Conservation (phyloP, 2,329 filamentous ascomycete genomes). For the Aspergillus hiratsukae region DNA sequence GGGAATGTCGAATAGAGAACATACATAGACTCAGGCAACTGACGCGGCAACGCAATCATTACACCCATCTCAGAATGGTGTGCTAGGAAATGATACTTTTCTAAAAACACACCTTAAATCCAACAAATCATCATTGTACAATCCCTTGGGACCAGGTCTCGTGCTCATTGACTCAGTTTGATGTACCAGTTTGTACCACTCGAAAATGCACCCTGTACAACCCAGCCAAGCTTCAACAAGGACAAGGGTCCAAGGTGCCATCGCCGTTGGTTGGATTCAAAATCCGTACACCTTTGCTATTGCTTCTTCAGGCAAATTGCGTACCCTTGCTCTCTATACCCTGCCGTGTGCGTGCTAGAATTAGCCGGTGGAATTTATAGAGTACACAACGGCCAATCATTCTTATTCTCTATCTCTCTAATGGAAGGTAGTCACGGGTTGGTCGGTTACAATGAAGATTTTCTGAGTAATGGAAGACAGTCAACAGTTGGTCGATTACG, state of each 20-base stretch:
- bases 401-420: too few species aligned
- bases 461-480: too few species aligned
- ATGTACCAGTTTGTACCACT: not conserved
- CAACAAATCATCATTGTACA: not conserved
- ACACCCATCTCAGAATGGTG: not conserved
- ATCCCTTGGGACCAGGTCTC: not conserved
- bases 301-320: too few species aligned
- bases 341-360: too few species aligned
- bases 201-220: not conserved
- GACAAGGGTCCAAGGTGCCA: not conserved
- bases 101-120: not conserved
- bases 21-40: slow-evolving; percentile 1
- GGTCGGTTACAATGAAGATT: too few species aligned
- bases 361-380: too few species aligned
- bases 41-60: slow-evolving; percentile 5
- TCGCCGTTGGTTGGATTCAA: not conserved
- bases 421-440: too few species aligned
- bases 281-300: not conserved
- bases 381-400: too few species aligned
- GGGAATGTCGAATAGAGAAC: slow-evolving; percentile 2
- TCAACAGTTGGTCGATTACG: too few species aligned
- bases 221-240: not conserved
- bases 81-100: not conserved
- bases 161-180: not conserved
- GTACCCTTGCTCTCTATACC: too few species aligned